These are phyloP conservation scores for Agroathelia rolfsii DNA, from an alignment of 1,284 basidiomycete genomes.

Conservation along the genomic window DNA sequence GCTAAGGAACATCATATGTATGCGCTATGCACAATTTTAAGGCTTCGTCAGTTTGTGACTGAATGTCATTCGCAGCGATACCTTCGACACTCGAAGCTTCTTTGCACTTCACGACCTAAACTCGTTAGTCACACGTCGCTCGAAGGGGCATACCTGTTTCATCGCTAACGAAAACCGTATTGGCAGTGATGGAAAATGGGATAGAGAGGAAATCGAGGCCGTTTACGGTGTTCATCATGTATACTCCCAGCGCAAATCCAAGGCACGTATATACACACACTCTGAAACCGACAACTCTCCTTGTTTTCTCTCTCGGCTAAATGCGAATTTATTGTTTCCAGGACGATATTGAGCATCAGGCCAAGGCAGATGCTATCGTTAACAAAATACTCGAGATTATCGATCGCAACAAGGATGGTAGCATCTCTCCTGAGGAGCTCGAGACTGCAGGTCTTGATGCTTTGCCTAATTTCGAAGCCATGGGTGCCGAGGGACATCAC, in stretches of 20 bases:
- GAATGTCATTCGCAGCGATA: slow-evolving; percentile 39
- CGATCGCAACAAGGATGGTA: slow-evolving; percentile 75
- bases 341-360: slow-evolving; percentile 73
- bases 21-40: slow-evolving; percentile 9
- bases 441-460: slow-evolving; percentile 67
- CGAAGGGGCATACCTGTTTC: background rate
- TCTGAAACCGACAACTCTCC: background rate
- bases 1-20: slow-evolving; percentile 80
- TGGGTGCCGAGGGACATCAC: slow-evolving; percentile 89
- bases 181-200: slow-evolving; percentile 61
- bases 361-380: slow-evolving; percentile 80
- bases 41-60: slow-evolving; percentile 3
- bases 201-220: slow-evolving; percentile 77
- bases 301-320: background rate
- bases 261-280: slow-evolving; percentile 40
- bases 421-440: slow-evolving; percentile 76
- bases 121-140: slow-evolving; percentile 34
- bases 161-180: slow-evolving; percentile 5
- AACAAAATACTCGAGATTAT: slow-evolving; percentile 63
- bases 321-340: slow-evolving; percentile 19
- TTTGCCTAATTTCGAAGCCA: slow-evolving; percentile 79
- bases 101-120: slow-evolving; percentile 90
- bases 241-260: slow-evolving; percentile 81
- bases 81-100: slow-evolving; percentile 72
- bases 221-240: slow-evolving; percentile 95